These are phyloP conservation scores for Fusarium torulosum DNA, from an alignment of 2,329 filamentous ascomycete species.

Conservation along the genomic window DNA sequence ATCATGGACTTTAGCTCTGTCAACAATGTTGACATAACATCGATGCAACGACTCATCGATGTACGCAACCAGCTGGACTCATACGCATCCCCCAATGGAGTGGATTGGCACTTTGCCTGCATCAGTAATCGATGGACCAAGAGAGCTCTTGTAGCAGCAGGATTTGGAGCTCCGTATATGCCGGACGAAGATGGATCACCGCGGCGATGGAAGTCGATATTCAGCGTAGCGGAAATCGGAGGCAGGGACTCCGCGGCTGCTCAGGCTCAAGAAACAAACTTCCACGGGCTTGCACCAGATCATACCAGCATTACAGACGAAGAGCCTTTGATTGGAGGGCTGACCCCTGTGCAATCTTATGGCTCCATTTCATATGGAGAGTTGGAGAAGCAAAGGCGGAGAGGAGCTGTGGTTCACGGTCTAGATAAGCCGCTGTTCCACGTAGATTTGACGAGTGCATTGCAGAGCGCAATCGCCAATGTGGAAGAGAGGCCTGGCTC, in stretches of 20 bases:
- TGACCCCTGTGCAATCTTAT: constrained; percentile 22
- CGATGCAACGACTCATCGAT: constrained; percentile 91
- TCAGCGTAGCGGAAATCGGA: constrained; percentile 89
- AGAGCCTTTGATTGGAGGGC: constrained; percentile 51
- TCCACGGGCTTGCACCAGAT: constrained; percentile 48
- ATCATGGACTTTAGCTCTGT: constrained; percentile 95
- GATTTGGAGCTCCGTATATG: constrained; percentile 84
- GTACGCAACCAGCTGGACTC: constrained; percentile 93
- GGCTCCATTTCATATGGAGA: constrained; percentile 40
- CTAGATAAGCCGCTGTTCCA: constrained; percentile 94
- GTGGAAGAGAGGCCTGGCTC: constrained; percentile 67
- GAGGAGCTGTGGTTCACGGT: constrained; percentile 80
- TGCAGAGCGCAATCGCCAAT: constrained; percentile 89
- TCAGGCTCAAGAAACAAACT: constrained; percentile 72
- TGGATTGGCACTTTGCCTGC: constrained; percentile 97
- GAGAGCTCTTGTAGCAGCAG: constrained; percentile 85
- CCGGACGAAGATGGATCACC: constrained; percentile 58
- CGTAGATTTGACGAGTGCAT: constrained; percentile 87
- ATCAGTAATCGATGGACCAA: constrained; percentile 94
- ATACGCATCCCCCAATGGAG: constrained; percentile 81
- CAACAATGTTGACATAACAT: constrained; percentile 94
- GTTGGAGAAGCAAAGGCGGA: constrained; percentile 58
- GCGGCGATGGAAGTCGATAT: constrained; percentile 91
- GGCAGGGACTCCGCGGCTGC: constrained; percentile 77
- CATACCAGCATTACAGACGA: constrained; percentile 55